phyloP scores from a whole-genome alignment of 164 flowering plant genomes.

The Tetrastigma voinierianum region DNA sequence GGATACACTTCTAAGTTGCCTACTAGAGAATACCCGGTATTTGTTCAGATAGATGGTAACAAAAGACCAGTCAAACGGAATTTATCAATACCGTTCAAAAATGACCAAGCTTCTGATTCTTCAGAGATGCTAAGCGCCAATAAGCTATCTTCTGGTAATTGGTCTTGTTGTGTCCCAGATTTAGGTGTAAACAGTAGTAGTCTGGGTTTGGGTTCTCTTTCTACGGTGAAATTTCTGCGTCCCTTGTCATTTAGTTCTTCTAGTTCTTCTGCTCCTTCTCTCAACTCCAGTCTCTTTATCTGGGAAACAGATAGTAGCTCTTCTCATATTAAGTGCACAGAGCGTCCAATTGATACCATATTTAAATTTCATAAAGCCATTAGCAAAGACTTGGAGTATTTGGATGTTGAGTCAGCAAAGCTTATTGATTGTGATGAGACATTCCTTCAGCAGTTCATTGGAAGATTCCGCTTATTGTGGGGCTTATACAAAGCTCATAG shows the following conservation, averaged over 20 bases:
- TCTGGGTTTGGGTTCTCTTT: constrained; percentile 61
- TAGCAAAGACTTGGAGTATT: constrained; percentile 89
- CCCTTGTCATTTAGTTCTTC: constrained; percentile 63
- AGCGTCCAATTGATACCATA: constrained; percentile 87
- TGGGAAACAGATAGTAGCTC: constrained; percentile 76
- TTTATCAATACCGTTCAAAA: constrained; percentile 17
- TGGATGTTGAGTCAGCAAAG: constrained; percentile 94
- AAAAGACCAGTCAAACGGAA: constrained; percentile 48
- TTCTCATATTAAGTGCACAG: constrained; percentile 33
- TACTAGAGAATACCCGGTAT: constrained; percentile 12
- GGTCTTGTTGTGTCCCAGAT: constrained; percentile 85
- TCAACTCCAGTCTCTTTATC: constrained; percentile 83
- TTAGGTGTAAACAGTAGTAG: constrained; percentile 73
- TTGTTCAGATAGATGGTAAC: constrained; percentile 24
- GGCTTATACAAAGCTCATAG: constrained; percentile 96
- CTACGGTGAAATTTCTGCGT: constrained; percentile 67
- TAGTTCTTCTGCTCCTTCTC: constrained; percentile 73
- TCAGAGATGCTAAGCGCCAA: constrained; percentile 21
- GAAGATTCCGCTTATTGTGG: constrained; percentile 90
- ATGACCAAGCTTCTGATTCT: constrained; percentile 13
- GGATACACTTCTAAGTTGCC: constrained; percentile 39
- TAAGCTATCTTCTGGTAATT: constrained; percentile 40
- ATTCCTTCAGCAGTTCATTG: constrained; percentile 79
- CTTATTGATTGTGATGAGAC: constrained; percentile 68
- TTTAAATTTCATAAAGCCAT: constrained; percentile 97